Conservation (phyloP, 192 early-diverging fungal genomes). For the Backusella psychrophila region DNA sequence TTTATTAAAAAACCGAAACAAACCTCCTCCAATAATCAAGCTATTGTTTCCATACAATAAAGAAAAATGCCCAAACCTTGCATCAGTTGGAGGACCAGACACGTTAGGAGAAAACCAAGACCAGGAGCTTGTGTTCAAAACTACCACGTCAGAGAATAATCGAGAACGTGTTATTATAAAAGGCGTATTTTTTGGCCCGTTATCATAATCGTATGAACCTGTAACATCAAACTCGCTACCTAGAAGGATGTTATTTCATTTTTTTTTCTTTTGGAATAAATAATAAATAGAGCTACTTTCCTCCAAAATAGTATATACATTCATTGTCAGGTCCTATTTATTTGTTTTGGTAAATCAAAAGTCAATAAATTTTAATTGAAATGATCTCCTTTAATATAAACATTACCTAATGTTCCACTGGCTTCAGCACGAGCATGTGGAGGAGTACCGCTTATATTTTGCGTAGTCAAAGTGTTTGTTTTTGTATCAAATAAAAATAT, state of each 20-base stretch:
- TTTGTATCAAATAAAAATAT: slow-evolving; percentile 10
- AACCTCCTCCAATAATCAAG: slow-evolving; percentile 2
- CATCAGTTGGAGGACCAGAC: neutral
- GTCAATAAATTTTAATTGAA: neutral
- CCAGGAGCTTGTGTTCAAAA: slow-evolving; percentile 10
- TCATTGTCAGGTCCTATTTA: neutral
- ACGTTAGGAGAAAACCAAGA: neutral
- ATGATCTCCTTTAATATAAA: neutral
- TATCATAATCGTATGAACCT: neutral
- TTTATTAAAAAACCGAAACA: neutral
- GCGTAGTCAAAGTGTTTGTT: neutral
- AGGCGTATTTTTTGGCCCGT: neutral
- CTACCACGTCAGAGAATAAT: slow-evolving; percentile 1
- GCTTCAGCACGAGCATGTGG: neutral
- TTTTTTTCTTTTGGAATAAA: no score
- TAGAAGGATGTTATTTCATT: neutral
- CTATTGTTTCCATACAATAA: neutral
- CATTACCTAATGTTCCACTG: neutral
- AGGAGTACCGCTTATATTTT: neutral
- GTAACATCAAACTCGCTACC: neutral
- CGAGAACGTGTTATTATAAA: neutral
- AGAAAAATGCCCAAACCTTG: neutral
- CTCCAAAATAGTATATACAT: slow-evolving; percentile 10
- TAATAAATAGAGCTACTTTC: neutral
- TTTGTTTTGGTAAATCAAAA: neutral